Percentiles rank a stretch among this genome's conserved stretches.
Evolutionary conservation across 2,329 filamentous ascomycete genomes (phyloP).

Genomic region (Coniosporium tulheliwenetii): DNA sequence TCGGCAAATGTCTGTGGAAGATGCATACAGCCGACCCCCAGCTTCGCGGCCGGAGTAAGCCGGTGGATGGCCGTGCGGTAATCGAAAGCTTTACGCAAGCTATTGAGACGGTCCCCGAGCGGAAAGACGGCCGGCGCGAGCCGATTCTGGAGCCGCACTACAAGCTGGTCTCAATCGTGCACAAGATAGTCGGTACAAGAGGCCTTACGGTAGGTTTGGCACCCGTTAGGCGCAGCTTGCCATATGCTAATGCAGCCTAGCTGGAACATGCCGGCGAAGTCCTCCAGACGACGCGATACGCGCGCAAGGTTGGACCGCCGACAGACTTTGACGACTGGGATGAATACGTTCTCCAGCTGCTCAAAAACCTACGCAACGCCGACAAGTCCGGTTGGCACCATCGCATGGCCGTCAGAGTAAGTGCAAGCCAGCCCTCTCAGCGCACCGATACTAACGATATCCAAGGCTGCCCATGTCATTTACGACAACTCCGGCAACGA

Average conservation of each 20-base stretch:
- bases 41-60: conserved; percentile 4
- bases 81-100: conserved; percentile 42
- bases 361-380: conserved; percentile 45
- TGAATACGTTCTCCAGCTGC: conserved; percentile 45
- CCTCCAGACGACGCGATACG: conserved; percentile 37
- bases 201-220: conserved; percentile 27
- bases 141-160: conserved; percentile 85
- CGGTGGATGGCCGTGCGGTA: conserved; percentile 27
- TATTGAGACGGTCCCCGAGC: conserved; percentile 44
- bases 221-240: conserved; percentile 16
- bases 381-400: conserved; percentile 96
- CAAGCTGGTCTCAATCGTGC: conserved; percentile 67
- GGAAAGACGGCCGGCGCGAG: conserved; percentile 48
- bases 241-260: conserved; percentile 18
- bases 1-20: conserved; percentile 59
- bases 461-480: conserved; percentile 41
- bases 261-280: conserved; percentile 32
- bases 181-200: conserved; percentile 55
- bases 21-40: conserved; percentile 37
- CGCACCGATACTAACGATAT: conserved; percentile 5
- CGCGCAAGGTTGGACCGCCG: conserved; percentile 33
- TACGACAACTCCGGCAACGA: conserved; percentile 38
- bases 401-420: conserved; percentile 66
- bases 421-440: conserved; percentile 18
- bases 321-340: conserved; percentile 38